Evolutionary conservation across 2,329 filamentous ascomycete species (phyloP).

Genomic region (Myriosclerotinia duriaeana): DNA sequence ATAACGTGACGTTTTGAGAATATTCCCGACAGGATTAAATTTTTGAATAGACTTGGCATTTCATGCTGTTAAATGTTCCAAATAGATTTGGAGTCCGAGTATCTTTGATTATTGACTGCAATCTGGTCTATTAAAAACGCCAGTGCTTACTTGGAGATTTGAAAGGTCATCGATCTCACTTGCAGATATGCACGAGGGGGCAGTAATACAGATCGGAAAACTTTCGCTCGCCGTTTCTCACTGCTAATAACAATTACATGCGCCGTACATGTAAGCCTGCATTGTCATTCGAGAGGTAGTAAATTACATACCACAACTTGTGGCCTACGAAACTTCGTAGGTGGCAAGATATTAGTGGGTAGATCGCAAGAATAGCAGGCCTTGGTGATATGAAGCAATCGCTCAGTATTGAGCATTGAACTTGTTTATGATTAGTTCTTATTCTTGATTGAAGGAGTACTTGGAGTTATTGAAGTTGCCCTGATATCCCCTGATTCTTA

Average conservation of each 20-base stretch:
- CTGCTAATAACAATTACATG: too few species aligned
- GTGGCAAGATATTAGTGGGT: too few species aligned
- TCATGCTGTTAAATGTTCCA: not conserved
- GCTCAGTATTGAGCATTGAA: not conserved
- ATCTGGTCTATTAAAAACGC: not conserved
- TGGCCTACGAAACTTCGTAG: not conserved
- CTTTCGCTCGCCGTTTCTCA: not conserved
- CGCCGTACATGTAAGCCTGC: not conserved
- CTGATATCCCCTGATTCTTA: not conserved
- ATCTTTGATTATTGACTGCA: not conserved
- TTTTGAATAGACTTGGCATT: not conserved
- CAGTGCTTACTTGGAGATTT: not conserved
- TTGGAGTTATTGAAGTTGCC: not conserved
- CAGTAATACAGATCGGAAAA: not conserved
- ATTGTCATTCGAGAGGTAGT: not conserved
- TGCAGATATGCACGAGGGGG: slow-evolving; percentile 5
- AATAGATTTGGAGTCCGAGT: not conserved
- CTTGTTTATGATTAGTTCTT: not conserved
- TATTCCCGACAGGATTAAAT: not conserved
- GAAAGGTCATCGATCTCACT: slow-evolving; percentile 12
- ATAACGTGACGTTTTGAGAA: not conserved
- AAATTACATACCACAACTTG: not conserved
- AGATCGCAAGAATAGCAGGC: not conserved
- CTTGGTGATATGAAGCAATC: not conserved
- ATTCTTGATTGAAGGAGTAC: not conserved